Conservation (phyloP, 2,329 filamentous ascomycete species). For the Celoporthe dispersa region DNA sequence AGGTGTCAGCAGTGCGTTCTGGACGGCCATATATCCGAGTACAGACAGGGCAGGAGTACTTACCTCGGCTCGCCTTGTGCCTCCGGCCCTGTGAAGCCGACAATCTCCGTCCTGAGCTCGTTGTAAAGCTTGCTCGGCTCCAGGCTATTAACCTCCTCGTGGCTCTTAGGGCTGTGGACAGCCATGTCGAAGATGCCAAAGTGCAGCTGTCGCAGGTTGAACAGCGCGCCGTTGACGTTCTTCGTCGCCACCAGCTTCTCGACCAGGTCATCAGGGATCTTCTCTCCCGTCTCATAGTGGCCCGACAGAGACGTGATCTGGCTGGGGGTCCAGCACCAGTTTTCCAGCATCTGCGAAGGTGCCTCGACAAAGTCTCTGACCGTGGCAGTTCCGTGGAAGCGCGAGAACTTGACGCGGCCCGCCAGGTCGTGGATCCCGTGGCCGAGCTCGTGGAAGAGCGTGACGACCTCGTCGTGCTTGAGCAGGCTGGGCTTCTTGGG, state of each 20-base stretch:
- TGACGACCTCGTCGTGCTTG: slow-evolving; percentile 83
- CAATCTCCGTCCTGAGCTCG: slow-evolving; percentile 70
- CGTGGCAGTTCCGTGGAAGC: slow-evolving; percentile 70
- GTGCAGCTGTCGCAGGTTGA: slow-evolving; percentile 78
- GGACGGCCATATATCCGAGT: background rate
- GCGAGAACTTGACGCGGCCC: slow-evolving; percentile 64
- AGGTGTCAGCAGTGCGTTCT: slow-evolving; percentile 35
- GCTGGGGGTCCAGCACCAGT: slow-evolving; percentile 74
- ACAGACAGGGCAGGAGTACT: slow-evolving; percentile 35
- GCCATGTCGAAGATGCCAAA: slow-evolving; percentile 87
- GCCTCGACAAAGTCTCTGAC: slow-evolving; percentile 74
- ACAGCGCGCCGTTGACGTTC: slow-evolving; percentile 79
- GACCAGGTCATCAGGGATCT: slow-evolving; percentile 76
- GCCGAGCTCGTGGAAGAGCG: slow-evolving; percentile 78
- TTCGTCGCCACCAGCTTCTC: slow-evolving; percentile 76
- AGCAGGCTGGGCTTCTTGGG: slow-evolving; percentile 76
- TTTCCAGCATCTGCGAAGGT: slow-evolving; percentile 74
- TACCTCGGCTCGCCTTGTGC: slow-evolving; percentile 61
- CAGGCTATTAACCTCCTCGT: slow-evolving; percentile 69
- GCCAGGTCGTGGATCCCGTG: slow-evolving; percentile 73
- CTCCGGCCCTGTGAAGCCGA: slow-evolving; percentile 75
- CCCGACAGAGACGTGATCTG: slow-evolving; percentile 70
- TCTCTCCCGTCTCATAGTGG: slow-evolving; percentile 72
- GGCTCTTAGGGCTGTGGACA: slow-evolving; percentile 72
- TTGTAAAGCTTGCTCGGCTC: slow-evolving; percentile 74